phyloP scores from a whole-genome alignment of 331 rosid species.

The Saraca asoca region DNA sequence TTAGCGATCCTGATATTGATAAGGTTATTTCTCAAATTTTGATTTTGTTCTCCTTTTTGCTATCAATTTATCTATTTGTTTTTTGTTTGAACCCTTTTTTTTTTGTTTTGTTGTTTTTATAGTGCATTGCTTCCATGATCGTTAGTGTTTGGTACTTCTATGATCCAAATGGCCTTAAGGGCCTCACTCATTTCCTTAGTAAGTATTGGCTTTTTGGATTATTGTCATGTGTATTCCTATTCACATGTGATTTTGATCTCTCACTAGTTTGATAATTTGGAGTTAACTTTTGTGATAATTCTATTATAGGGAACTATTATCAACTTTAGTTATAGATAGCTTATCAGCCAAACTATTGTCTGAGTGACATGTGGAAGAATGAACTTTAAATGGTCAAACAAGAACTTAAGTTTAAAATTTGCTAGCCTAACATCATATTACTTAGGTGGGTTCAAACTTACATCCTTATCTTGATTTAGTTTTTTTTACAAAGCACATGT shows the following conservation, averaged over 20 bases:
- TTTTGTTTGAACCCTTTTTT: not conserved
- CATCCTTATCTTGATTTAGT: constrained; percentile 29
- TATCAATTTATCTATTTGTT: not conserved
- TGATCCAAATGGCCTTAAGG: constrained; percentile 88
- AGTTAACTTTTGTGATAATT: too few relatives aligned
- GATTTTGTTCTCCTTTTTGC: not conserved
- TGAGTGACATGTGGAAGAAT: too few relatives aligned
- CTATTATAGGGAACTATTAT: too few relatives aligned
- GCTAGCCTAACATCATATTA: too few relatives aligned
- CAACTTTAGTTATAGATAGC: too few relatives aligned
- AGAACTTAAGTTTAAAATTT: too few relatives aligned
- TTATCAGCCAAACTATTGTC: not conserved
- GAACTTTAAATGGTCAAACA: too few relatives aligned
- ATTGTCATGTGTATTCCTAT: not conserved
- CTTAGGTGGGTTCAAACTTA: not conserved
- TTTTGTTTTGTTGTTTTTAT: constrained; percentile 1
- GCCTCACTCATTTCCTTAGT: constrained; percentile 97
- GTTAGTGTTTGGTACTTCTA: constrained; percentile 81
- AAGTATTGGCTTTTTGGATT: not conserved
- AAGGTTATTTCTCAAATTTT: constrained; percentile 55
- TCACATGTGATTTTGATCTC: not conserved
- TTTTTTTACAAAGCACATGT: constrained; percentile 63
- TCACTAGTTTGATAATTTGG: too few relatives aligned
- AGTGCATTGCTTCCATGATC: constrained; percentile 97
- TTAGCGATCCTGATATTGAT: constrained; percentile 87